phyloP scores from a whole-genome alignment of 345 rosid species.

The Streptanthus diversifolius region DNA sequence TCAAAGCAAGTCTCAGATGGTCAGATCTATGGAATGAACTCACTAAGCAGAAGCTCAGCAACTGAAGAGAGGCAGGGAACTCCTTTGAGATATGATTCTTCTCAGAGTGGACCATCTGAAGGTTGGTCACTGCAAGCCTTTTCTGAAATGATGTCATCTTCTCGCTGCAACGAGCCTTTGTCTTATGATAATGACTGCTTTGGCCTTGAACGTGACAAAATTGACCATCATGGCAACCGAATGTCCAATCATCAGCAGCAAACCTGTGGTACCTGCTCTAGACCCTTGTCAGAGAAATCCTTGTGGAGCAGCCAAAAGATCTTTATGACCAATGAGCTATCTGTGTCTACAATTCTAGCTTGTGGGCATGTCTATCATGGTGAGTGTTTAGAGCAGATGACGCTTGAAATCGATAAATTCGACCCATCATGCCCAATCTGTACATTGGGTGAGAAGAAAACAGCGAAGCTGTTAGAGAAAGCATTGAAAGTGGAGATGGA shows the following conservation, averaged over 20 bases:
- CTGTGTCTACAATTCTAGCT: constrained; percentile 68
- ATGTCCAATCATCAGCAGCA: constrained; percentile 53
- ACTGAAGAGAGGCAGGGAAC: constrained; percentile 24
- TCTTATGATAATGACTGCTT: constrained; percentile 55
- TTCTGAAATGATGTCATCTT: constrained; percentile 72
- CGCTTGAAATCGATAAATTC: constrained; percentile 68
- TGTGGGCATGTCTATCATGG: constrained; percentile 99
- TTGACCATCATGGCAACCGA: constrained; percentile 43
- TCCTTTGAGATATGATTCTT: constrained; percentile 62
- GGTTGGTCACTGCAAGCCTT: constrained; percentile 81
- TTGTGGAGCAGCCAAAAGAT: constrained; percentile 79
- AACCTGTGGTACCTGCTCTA: constrained; percentile 86
- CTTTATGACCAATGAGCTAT: constrained; percentile 51
- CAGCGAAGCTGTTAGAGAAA: constrained; percentile 68
- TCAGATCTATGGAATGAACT: constrained; percentile 23
- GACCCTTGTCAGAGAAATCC: constrained; percentile 71
- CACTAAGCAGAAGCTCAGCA: constrained; percentile 23
- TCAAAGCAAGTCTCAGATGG: constrained; percentile 43
- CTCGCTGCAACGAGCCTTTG: constrained; percentile 53
- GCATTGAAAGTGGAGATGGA: constrained; percentile 78
- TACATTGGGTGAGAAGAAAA: constrained; percentile 78
- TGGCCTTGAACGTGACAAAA: constrained; percentile 49
- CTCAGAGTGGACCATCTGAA: constrained; percentile 68
- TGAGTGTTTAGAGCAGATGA: constrained; percentile 91
- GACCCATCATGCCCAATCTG: constrained; percentile 95